Conservation (phyloP, 2,329 filamentous ascomycete genomes). For the Trichoderma guizhouense region DNA sequence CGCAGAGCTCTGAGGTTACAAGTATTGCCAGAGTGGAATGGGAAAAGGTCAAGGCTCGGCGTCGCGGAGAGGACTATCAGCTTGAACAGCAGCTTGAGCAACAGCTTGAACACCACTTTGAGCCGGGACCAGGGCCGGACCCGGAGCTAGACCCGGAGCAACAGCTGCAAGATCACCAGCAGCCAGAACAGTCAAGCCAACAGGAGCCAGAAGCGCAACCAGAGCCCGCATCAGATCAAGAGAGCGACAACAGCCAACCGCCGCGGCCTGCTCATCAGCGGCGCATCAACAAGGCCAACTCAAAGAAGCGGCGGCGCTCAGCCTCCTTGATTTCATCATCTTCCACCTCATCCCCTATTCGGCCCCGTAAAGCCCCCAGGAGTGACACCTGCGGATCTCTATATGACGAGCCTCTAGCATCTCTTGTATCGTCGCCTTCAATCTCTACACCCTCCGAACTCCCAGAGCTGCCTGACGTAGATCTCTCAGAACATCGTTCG, state of each 20-base stretch:
- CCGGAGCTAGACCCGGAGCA: neutral
- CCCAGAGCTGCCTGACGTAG: constrained; percentile 19
- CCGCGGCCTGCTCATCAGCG: constrained; percentile 31
- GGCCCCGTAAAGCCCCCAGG: constrained; percentile 25
- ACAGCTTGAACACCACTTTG: neutral
- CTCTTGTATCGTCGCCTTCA: constrained; percentile 29
- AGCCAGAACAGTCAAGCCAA: neutral
- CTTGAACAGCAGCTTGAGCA: neutral
- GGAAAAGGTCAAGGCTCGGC: constrained; percentile 26
- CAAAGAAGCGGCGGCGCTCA: constrained; percentile 18
- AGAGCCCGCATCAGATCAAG: constrained; percentile 7
- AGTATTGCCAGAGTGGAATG: constrained; percentile 33
- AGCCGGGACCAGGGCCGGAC: neutral
- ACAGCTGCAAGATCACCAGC: neutral
- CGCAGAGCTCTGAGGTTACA: constrained; percentile 32
- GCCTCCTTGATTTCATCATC: neutral
- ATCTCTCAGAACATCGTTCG: constrained; percentile 11
- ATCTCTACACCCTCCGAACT: constrained; percentile 23
- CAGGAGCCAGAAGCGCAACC: constrained; percentile 2
- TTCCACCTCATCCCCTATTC: constrained; percentile 5
- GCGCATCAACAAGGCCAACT: constrained; percentile 21
- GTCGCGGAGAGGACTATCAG: neutral
- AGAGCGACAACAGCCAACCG: constrained; percentile 26
- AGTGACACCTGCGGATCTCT: constrained; percentile 24
- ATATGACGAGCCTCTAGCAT: constrained; percentile 31